Conservation (phyloP, 305 asterid genomes). For the Fraxinus angustifolia region DNA sequence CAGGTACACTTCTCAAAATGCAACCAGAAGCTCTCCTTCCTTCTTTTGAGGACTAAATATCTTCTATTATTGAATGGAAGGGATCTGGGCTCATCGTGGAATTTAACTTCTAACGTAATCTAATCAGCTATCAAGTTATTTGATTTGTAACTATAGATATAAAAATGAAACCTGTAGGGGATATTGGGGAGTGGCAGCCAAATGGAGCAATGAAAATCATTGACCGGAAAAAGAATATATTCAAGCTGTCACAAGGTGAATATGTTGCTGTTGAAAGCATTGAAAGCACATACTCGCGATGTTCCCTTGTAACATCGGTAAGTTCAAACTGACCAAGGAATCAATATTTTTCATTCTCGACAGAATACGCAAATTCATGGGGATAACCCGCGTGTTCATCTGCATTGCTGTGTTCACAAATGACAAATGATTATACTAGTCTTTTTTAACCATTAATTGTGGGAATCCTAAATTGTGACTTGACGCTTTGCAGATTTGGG, state of each 20-base stretch:
- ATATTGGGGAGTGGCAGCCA: constrained; percentile 86
- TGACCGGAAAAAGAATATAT: constrained; percentile 89
- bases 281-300: constrained; percentile 66
- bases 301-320: constrained; percentile 74
- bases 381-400: background rate
- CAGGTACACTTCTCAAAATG: constrained; percentile 43
- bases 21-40: background rate
- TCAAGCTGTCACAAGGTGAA: constrained; percentile 95
- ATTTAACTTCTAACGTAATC: background rate
- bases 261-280: constrained; percentile 83
- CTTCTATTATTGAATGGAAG: background rate
- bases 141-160: background rate
- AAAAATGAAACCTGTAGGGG: constrained; percentile 48
- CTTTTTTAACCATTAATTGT: background rate
- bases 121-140: background rate
- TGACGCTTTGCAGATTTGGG: constrained; percentile 58
- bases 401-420: background rate
- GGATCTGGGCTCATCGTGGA: background rate
- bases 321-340: constrained; percentile 19
- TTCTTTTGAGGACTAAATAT: background rate
- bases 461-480: background rate
- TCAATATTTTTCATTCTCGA: background rate
- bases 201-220: constrained; percentile 79
- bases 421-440: background rate
- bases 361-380: background rate